Conservation (phyloP, 352 stramenopile species). For the Phytopythium boreale region DNA sequence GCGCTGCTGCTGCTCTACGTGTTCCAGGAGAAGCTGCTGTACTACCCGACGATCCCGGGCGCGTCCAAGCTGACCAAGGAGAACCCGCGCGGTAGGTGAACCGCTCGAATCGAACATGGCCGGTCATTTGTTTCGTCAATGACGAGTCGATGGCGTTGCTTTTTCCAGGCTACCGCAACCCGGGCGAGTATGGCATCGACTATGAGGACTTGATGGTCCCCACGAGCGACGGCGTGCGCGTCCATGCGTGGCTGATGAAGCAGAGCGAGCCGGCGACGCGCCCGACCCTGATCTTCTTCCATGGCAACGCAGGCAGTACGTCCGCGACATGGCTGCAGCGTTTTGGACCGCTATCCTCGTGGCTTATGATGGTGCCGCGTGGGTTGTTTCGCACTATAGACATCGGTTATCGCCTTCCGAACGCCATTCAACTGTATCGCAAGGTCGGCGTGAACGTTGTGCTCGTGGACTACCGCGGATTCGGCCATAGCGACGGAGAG, state of each 20-base stretch:
- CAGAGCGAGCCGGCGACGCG: conserved; percentile 47
- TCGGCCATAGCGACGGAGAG: conserved; percentile 87
- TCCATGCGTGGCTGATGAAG: conserved; percentile 93
- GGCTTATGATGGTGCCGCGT: background rate
- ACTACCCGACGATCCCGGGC: conserved; percentile 78
- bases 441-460: conserved; percentile 89
- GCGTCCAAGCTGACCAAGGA: conserved; percentile 79
- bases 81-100: conserved; percentile 55
- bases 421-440: conserved; percentile 88
- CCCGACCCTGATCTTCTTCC: conserved; percentile 94
- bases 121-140: background rate
- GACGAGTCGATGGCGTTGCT: conserved; percentile 3
- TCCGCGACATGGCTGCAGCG: conserved; percentile 3
- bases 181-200: conserved; percentile 82
- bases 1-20: conserved; percentile 73
- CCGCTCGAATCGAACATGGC: too few species aligned
- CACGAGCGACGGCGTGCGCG: conserved; percentile 73
- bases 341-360: background rate
- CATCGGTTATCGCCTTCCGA: conserved; percentile 92
- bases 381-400: conserved; percentile 35
- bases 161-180: conserved; percentile 84
- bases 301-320: conserved; percentile 92
- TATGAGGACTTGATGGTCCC: conserved; percentile 90
- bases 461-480: conserved; percentile 94
- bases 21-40: conserved; percentile 81